Evolutionary conservation across 768 basidiomycete species (phyloP).

Genomic region (Wakefieldia striispora): DNA sequence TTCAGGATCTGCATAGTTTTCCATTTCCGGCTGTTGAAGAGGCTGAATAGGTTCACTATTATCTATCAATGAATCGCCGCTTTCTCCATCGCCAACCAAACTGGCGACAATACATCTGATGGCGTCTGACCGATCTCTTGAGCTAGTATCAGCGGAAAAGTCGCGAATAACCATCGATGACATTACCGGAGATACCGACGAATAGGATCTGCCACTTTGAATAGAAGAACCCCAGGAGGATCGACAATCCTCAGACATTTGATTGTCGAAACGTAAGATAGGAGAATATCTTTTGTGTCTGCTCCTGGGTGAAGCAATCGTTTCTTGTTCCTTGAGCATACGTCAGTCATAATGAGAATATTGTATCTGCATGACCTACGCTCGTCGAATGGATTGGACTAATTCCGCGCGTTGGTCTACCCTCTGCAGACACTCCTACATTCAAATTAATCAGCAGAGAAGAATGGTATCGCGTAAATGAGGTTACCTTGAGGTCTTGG

Average conservation of each 20-base stretch:
- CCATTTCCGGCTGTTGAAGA: conserved; percentile 69
- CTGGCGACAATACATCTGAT: conserved; percentile 92
- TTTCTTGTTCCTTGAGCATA: conserved; percentile 61
- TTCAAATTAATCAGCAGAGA: neutral
- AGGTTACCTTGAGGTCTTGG: conserved; percentile 73
- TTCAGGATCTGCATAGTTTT: conserved; percentile 87
- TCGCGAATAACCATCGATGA: neutral
- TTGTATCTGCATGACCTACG: conserved; percentile 43
- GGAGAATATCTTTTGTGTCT: conserved; percentile 86
- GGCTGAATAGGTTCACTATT: conserved; percentile 81
- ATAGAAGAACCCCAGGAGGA: conserved; percentile 88
- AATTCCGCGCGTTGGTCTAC: conserved; percentile 78
- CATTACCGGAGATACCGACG: conserved; percentile 79
- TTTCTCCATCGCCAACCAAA: conserved; percentile 82
- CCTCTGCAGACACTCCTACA: conserved; percentile 72
- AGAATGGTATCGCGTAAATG: neutral
- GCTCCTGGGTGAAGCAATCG: conserved; percentile 95
- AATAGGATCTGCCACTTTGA: conserved; percentile 92
- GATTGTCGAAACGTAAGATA: conserved; percentile 91
- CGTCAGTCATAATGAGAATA: conserved; percentile 6
- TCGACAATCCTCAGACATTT: conserved; percentile 88
- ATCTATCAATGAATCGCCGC: conserved; percentile 78
- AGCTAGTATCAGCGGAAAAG: neutral
- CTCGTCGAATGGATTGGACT: conserved; percentile 73
- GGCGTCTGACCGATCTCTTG: conserved; percentile 84